Percentiles rank a stretch among this genome's conserved stretches.
Conservation (phyloP, 345 rosid species). For the Firmiana major region DNA sequence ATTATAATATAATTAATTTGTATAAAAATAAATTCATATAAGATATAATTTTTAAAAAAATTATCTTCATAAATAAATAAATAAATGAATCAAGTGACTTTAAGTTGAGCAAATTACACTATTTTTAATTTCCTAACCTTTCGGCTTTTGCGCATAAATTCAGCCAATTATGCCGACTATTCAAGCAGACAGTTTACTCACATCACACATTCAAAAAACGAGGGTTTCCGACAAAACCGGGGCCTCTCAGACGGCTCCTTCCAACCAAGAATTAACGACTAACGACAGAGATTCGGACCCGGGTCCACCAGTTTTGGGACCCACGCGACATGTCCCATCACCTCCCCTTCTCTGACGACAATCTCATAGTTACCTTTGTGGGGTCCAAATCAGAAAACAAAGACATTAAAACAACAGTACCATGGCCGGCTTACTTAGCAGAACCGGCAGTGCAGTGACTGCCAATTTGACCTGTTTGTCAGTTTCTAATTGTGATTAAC, state of each 20-base stretch:
- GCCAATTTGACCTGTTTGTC: not conserved
- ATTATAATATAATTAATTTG: too few species aligned
- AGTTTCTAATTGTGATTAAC: not conserved
- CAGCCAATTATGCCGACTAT: too few species aligned
- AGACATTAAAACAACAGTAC: conserved; percentile 16
- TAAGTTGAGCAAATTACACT: too few species aligned
- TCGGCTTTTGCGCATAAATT: too few species aligned
- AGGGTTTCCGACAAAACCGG: not conserved
- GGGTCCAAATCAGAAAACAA: not conserved
- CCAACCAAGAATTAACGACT: conserved; percentile 27
- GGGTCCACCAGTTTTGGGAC: conserved; percentile 7
- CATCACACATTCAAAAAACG: too few species aligned
- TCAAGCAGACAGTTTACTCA: too few species aligned
- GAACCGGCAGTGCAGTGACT: conserved; percentile 13
- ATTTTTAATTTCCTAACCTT: too few species aligned
- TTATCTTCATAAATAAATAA: too few species aligned
- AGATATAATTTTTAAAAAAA: too few species aligned
- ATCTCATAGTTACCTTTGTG: conserved; percentile 1
- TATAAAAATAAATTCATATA: too few species aligned
- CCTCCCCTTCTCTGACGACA: conserved; percentile 13
- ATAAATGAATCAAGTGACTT: too few species aligned
- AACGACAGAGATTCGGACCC: conserved; percentile 31
- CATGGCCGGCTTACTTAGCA: conserved; percentile 11
- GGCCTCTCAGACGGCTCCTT: not conserved
- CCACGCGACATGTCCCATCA: conserved; percentile 26